A percentile compares a stretch with the other conserved stretches of the same genome.
Conservation (phyloP, 495 filamentous ascomycete genomes). For the Xylaria bambusicola region DNA sequence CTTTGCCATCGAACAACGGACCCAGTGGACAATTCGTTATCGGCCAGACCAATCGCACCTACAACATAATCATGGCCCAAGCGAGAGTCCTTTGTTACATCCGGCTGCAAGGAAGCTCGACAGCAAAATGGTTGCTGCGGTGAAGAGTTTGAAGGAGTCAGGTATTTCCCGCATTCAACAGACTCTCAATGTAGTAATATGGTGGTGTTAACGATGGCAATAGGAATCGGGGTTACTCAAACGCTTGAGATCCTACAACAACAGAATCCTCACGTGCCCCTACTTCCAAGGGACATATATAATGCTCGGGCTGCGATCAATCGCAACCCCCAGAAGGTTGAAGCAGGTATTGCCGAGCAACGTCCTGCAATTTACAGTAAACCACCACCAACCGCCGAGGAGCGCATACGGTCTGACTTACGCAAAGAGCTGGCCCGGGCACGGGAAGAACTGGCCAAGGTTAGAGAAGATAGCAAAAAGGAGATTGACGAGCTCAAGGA, state of each 20-base stretch:
- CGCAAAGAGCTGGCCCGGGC: constrained; percentile 52
- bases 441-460: constrained; percentile 49
- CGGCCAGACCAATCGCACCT: constrained; percentile 52
- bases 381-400: constrained; percentile 55
- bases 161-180: constrained; percentile 44
- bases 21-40: constrained; percentile 58
- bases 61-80: constrained; percentile 57
- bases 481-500: constrained; percentile 52
- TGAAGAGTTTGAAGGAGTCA: constrained; percentile 56
- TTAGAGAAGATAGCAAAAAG: constrained; percentile 47
- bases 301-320: constrained; percentile 60
- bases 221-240: constrained; percentile 57
- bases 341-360: constrained; percentile 50
- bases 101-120: constrained; percentile 59
- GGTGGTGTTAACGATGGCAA: constrained; percentile 27
- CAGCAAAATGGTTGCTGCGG: constrained; percentile 58
- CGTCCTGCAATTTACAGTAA: constrained; percentile 59
- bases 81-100: constrained; percentile 57
- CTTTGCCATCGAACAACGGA: constrained; percentile 58
- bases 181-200: not conserved
- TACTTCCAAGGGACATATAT: constrained; percentile 59
- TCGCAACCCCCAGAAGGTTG: constrained; percentile 57
- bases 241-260: constrained; percentile 57
- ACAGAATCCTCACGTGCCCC: constrained; percentile 55
- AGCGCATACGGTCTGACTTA: constrained; percentile 56